Conservation (phyloP, 2,329 filamentous ascomycete genomes). For the Ambrosiella cleistominuta region DNA sequence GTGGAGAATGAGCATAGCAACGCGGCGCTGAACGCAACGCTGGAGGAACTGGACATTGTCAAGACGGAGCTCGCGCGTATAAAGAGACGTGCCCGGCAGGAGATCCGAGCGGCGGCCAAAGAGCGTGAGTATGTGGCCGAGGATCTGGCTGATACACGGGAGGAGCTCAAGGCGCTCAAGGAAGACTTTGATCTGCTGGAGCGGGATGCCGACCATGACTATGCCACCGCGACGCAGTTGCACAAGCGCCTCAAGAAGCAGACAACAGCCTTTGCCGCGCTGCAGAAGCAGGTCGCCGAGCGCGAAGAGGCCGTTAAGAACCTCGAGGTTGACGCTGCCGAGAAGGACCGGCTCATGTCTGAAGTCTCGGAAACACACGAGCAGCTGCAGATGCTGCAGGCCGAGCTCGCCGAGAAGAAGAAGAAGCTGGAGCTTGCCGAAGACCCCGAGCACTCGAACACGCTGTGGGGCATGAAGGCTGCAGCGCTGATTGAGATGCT, state of each 20-base stretch:
- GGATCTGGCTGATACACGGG: constrained; percentile 48
- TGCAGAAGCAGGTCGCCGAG: constrained; percentile 83
- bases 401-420: constrained; percentile 31
- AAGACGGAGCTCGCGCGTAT: constrained; percentile 1
- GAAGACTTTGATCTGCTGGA: constrained; percentile 33
- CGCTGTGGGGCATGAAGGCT: constrained; percentile 6
- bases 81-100: constrained; percentile 8
- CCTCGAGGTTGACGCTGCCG: constrained; percentile 7
- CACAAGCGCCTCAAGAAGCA: constrained; percentile 52
- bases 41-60: constrained; percentile 67
- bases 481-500: constrained; percentile 7
- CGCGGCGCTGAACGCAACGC: constrained; percentile 27
- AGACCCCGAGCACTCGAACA: constrained; percentile 6
- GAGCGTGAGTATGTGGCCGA: constrained; percentile 57
- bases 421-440: constrained; percentile 36
- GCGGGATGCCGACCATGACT: constrained; percentile 51
- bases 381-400: constrained; percentile 6
- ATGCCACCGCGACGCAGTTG: constrained; percentile 60
- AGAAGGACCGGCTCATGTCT: constrained; percentile 8
- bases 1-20: constrained; percentile 9
- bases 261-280: constrained; percentile 72
- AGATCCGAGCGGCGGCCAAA: constrained; percentile 6
- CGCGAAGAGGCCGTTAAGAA: constrained; percentile 47
- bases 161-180: constrained; percentile 7
- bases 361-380: constrained; percentile 3